Evolutionary conservation across 2,329 filamentous ascomycete species (phyloP), one percentile per base, ranked within the genome.

Genomic region (Fusarium sublunatum): DNA sequence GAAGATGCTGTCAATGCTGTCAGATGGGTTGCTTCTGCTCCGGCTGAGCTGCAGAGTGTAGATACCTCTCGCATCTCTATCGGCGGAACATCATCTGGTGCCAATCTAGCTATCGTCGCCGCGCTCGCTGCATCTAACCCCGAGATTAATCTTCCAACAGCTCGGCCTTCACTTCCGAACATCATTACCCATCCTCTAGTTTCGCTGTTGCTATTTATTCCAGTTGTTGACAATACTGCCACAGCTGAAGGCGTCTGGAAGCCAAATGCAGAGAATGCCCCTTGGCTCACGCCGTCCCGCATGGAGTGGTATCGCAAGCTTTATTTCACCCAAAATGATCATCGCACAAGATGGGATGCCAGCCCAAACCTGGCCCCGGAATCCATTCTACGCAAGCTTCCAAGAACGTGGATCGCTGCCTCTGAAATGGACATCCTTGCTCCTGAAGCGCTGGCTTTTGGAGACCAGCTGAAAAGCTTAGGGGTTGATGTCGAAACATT

Each of bases 261-360:
- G 19, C 51, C 57, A 12, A 71, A 67, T 43, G 69, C 67, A 24
- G 69, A 71, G 39, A 69, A 66, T 29, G 73, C 70, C 13, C 74
- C 73, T 13, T 77, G 72, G 71, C 70, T 75, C 24, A 77, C 73
- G 2, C 69, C 74, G 5, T 43, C 58, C 4, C 69, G 75, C 8
- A 74, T 77, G 72, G 61, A 65, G n/a, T 76, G 74, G 72, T 77
- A 77, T 47, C 74, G 75, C n/a, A 55, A 67, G 25, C 70, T 75
- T 47, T 77, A 77, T 39, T 65, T 77, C 19, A 43, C 71, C 1
- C 59, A 60, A n/a, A 48, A 65, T 7, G 58, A 61, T 2, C 59
- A 73, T 12, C 69, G 63, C 29, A 47, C 42, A 8, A 60, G 58
- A 32, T 76, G 74, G 68, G 69, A 76, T 13, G 72, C 74, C 4